phyloP scores from a whole-genome alignment of 1,139 yeast species.

The Taphrina flavorubra region DNA sequence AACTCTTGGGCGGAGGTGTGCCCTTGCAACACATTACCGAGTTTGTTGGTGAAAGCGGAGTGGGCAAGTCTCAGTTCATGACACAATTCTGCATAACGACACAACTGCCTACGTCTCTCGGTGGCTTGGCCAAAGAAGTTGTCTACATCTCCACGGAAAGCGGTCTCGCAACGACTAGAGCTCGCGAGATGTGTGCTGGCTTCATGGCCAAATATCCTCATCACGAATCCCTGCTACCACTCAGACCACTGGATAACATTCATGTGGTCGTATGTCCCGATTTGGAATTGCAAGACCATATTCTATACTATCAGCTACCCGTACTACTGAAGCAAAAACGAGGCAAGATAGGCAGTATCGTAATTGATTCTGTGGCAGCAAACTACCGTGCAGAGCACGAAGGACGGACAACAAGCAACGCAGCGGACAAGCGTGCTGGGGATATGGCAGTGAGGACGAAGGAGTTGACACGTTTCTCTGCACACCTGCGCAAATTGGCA shows the following conservation, averaged over 20 bases:
- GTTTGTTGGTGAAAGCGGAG: slow-evolving; percentile 75
- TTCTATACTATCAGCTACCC: slow-evolving; percentile 74
- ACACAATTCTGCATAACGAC: slow-evolving; percentile 67
- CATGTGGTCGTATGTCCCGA: slow-evolving; percentile 70
- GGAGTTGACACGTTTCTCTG: slow-evolving; percentile 55
- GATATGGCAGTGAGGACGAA: slow-evolving; percentile 52
- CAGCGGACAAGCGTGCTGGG: slow-evolving; percentile 25
- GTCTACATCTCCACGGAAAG: slow-evolving; percentile 80
- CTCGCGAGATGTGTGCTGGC: slow-evolving; percentile 52
- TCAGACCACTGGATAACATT: slow-evolving; percentile 58
- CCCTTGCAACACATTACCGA: slow-evolving; percentile 73
- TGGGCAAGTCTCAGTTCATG: slow-evolving; percentile 81
- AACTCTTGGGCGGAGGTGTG: slow-evolving; percentile 62
- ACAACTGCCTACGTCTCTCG: slow-evolving; percentile 57
- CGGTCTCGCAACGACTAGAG: slow-evolving; percentile 67
- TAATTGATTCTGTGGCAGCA: slow-evolving; percentile 86
- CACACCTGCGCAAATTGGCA: slow-evolving; percentile 62
- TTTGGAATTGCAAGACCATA: slow-evolving; percentile 75
- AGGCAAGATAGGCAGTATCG: slow-evolving; percentile 59
- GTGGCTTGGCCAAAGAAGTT: slow-evolving; percentile 59
- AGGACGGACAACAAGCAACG: slow-evolving; percentile 16
- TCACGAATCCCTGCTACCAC: slow-evolving; percentile 16
- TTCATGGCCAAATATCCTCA: slow-evolving; percentile 31
- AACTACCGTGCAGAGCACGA: slow-evolving; percentile 72
- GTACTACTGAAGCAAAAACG: slow-evolving; percentile 53